phyloP scores from a whole-genome alignment of 352 stramenopile genomes.

The Globisporangium yorkense region DNA sequence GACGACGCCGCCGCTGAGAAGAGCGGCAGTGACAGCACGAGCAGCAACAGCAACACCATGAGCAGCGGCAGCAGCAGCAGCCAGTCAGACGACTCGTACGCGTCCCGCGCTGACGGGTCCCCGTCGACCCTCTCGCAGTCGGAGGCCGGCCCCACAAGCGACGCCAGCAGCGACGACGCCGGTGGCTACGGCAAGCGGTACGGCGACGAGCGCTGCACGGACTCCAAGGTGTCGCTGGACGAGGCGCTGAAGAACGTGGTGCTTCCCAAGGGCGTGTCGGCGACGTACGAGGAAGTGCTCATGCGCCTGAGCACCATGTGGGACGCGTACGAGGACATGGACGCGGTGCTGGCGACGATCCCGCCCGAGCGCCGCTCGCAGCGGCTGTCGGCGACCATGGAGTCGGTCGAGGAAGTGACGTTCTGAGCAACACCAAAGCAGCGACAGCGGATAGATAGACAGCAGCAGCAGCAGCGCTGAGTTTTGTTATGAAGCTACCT shows the following conservation, averaged over 20 bases:
- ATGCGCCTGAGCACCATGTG: slow-evolving; percentile 76
- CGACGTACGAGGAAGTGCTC: slow-evolving; percentile 73
- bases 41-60: slow-evolving; percentile 9
- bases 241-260: slow-evolving; percentile 81
- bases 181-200: slow-evolving; percentile 34
- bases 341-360: slow-evolving; percentile 46
- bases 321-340: slow-evolving; percentile 54
- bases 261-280: slow-evolving; percentile 36
- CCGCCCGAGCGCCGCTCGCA: slow-evolving; percentile 41
- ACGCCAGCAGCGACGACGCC: slow-evolving; percentile 21
- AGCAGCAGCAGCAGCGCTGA: not conserved
- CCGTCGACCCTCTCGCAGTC: slow-evolving; percentile 33
- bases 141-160: slow-evolving; percentile 21
- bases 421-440: slow-evolving; percentile 5
- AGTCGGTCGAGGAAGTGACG: slow-evolving; percentile 16
- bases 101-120: slow-evolving; percentile 31
- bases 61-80: slow-evolving; percentile 5
- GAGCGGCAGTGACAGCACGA: slow-evolving; percentile 8
- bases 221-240: slow-evolving; percentile 56
- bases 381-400: slow-evolving; percentile 24
- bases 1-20: not conserved
- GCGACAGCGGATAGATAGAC: not conserved
- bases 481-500: not conserved
- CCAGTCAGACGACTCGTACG: slow-evolving; percentile 55
- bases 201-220: slow-evolving; percentile 56